These are phyloP conservation scores for Penicillium waksmanii DNA, from an alignment of 495 filamentous ascomycete species.

Conservation along the genomic window DNA sequence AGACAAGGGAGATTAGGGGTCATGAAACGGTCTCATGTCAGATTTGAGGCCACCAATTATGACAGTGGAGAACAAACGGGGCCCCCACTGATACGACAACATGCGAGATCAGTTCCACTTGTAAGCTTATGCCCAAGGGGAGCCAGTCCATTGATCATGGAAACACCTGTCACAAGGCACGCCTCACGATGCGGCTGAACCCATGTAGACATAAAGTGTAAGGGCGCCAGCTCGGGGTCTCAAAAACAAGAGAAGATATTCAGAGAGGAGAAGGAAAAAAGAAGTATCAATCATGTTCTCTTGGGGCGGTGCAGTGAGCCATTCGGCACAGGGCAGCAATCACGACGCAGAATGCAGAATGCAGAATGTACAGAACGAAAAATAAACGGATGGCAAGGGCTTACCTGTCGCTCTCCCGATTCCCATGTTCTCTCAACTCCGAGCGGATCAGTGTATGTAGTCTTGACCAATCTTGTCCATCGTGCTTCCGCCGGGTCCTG, in stretches of 20 bases:
- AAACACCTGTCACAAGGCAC: slow-evolving; percentile 2
- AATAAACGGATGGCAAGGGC: slow-evolving; percentile 16
- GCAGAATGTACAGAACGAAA: background rate
- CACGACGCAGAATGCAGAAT: slow-evolving; percentile 9
- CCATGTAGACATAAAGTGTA: background rate
- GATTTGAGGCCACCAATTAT: slow-evolving; percentile 8
- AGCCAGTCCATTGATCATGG: background rate
- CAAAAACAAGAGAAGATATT: background rate
- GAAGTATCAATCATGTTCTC: background rate
- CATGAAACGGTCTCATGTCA: background rate
- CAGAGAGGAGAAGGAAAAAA: background rate
- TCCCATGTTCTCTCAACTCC: slow-evolving; percentile 77
- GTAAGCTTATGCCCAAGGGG: slow-evolving; percentile 8
- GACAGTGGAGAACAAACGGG: background rate
- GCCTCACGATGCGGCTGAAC: slow-evolving; percentile 8
- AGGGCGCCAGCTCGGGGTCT: background rate
- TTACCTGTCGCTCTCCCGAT: slow-evolving; percentile 70
- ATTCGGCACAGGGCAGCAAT: background rate
- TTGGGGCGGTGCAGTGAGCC: slow-evolving; percentile 2
- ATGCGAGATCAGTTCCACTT: background rate
- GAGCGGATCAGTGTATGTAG: slow-evolving; percentile 73
- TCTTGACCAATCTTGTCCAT: slow-evolving; percentile 74
- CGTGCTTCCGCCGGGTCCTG: slow-evolving; percentile 62
- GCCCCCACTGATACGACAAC: background rate
- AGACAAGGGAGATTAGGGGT: slow-evolving; percentile 2